Evolutionary conservation across 2,329 filamentous ascomycete species (phyloP).

Genomic region (Trichocomaceae sp.): DNA sequence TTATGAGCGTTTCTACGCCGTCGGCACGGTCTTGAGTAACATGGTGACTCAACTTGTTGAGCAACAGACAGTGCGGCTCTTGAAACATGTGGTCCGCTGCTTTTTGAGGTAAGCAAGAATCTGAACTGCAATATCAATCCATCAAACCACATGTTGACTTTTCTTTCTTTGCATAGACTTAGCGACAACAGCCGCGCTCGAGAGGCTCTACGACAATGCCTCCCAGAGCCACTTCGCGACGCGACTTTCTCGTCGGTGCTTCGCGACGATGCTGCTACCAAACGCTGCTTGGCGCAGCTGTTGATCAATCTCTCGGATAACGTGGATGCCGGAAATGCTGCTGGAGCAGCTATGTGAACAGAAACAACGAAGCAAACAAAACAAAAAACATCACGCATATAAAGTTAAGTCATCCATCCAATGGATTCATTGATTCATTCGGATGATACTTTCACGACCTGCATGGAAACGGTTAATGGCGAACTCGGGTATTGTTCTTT

Average conservation of each 20-base stretch:
- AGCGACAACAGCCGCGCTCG: slow-evolving; percentile 94
- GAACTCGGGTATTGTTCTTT: slow-evolving; percentile 30
- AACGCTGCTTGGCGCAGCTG: slow-evolving; percentile 93
- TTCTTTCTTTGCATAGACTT: slow-evolving; percentile 50
- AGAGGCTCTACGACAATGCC: slow-evolving; percentile 88
- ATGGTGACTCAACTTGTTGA: slow-evolving; percentile 98
- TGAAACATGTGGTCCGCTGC: slow-evolving; percentile 96
- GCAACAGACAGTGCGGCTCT: slow-evolving; percentile 87
- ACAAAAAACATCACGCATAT: slow-evolving; percentile 23
- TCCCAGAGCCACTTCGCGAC: slow-evolving; percentile 96
- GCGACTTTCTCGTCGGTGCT: slow-evolving; percentile 95
- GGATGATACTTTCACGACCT: slow-evolving; percentile 32
- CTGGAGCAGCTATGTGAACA: slow-evolving; percentile 32
- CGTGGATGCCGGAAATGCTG: slow-evolving; percentile 51
- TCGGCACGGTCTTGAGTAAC: slow-evolving; percentile 93
- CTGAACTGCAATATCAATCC: not conserved
- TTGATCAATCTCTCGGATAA: slow-evolving; percentile 94
- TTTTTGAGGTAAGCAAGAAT: slow-evolving; percentile 69
- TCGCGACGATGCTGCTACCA: slow-evolving; percentile 93
- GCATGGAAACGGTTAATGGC: slow-evolving; percentile 37
- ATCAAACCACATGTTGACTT: not conserved
- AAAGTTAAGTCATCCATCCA: slow-evolving; percentile 26
- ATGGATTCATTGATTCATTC: no score
- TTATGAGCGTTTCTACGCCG: slow-evolving; percentile 96
- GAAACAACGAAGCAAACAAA: slow-evolving; percentile 12